Conservation (phyloP, 208 protist species). For the Crithidia fasciculata region DNA sequence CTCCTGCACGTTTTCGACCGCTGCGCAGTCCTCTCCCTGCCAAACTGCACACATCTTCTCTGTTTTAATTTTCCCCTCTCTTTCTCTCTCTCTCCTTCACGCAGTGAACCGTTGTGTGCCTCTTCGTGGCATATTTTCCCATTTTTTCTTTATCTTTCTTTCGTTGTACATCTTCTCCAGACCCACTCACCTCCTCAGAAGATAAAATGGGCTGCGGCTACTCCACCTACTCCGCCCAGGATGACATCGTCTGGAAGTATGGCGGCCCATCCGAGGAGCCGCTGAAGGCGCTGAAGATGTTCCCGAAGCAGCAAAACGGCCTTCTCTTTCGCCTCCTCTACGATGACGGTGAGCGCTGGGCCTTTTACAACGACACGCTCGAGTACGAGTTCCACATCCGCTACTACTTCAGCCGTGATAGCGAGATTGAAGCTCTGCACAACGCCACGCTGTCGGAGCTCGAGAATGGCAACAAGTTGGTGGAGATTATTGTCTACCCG, state of each 20-base stretch:
- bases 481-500: conserved; percentile 78
- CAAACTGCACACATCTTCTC: too few relatives aligned
- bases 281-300: conserved; percentile 71
- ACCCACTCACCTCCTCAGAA: too few relatives aligned
- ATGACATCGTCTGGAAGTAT: conserved; percentile 80
- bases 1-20: too few relatives aligned
- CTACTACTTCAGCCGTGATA: conserved; percentile 66
- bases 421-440: conserved; percentile 57
- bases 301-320: conserved; percentile 69
- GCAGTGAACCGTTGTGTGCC: too few relatives aligned
- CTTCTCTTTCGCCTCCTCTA: conserved; percentile 72
- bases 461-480: conserved; percentile 63
- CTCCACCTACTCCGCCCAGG: conserved; percentile 63
- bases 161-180: too few relatives aligned
- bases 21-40: too few relatives aligned
- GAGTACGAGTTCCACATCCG: conserved; percentile 80
- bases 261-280: conserved; percentile 52
- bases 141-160: too few relatives aligned
- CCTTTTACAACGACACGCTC: conserved; percentile 79
- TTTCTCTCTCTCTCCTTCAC: too few relatives aligned
- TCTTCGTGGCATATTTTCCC: too few relatives aligned
- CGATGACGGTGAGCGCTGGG: conserved; percentile 68
- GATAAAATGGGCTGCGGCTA: conserved; percentile 66
- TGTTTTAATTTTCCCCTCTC: too few relatives aligned
- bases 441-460: conserved; percentile 64